Percentiles rank a stretch among this genome's conserved stretches.
phyloP scores from a whole-genome alignment of 768 basidiomycete species.

The Russula sp. region DNA sequence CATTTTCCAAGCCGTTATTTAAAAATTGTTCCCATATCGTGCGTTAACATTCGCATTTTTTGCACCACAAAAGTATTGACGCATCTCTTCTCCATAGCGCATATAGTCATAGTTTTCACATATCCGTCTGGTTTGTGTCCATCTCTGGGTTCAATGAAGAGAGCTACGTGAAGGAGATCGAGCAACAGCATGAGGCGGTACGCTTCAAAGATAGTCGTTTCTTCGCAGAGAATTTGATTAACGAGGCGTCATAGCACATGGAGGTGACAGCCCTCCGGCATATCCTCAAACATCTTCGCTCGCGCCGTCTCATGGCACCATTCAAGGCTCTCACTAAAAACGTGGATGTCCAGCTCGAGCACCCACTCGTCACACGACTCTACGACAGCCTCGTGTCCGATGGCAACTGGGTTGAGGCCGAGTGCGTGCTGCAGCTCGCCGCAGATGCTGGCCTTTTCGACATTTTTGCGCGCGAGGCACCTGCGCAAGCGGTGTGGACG shows the following conservation, averaged over 20 bases:
- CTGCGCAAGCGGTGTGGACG: slow-evolving; percentile 55
- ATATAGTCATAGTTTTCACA: slow-evolving; percentile 65
- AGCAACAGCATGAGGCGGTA: slow-evolving; percentile 56
- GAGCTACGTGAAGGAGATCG: slow-evolving; percentile 47
- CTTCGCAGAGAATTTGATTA: not conserved
- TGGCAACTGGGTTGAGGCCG: slow-evolving; percentile 55
- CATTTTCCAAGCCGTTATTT: slow-evolving; percentile 59
- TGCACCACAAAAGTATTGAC: not conserved
- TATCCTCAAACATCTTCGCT: slow-evolving; percentile 69
- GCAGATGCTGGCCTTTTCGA: slow-evolving; percentile 55
- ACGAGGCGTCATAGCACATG: slow-evolving; percentile 41
- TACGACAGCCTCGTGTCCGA: slow-evolving; percentile 57
- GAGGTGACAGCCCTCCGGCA: slow-evolving; percentile 60
- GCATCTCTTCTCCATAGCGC: slow-evolving; percentile 36
- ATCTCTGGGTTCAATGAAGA: slow-evolving; percentile 53
- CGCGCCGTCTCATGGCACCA: slow-evolving; percentile 61
- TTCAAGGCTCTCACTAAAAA: slow-evolving; percentile 52
- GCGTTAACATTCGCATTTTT: slow-evolving; percentile 25
- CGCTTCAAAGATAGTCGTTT: slow-evolving; percentile 16
- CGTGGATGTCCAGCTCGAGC: slow-evolving; percentile 53
- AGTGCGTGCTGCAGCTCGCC: slow-evolving; percentile 43
- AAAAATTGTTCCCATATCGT: slow-evolving; percentile 74
- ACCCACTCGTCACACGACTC: slow-evolving; percentile 60
- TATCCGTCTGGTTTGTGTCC: slow-evolving; percentile 71
- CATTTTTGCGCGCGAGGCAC: slow-evolving; percentile 47